A percentile compares a stretch with the other conserved stretches of the same genome.
Conservation (phyloP, 169 alveolate genomes). For the Theileria orientalis region DNA sequence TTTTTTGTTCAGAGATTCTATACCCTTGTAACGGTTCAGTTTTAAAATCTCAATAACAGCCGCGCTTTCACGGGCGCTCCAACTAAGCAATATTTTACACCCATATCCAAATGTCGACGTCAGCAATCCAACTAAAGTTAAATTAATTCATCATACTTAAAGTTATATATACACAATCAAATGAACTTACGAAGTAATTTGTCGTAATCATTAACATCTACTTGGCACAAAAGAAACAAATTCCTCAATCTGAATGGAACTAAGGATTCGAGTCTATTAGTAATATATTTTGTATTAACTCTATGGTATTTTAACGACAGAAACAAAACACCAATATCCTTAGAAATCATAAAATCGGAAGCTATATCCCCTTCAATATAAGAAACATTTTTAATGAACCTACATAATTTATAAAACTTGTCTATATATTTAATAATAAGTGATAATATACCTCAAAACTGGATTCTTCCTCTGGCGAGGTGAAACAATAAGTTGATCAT, state of each 20-base stretch:
- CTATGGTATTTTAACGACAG: conserved; percentile 75
- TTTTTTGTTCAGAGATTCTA: conserved; percentile 30
- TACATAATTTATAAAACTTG: neutral
- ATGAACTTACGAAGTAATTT: conserved; percentile 16
- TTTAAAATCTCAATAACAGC: conserved; percentile 46
- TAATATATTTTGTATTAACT: conserved; percentile 62
- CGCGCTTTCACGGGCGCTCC: conserved; percentile 64
- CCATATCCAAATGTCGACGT: conserved; percentile 43
- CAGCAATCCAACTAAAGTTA: conserved; percentile 16
- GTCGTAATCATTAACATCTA: conserved; percentile 43
- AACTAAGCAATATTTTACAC: conserved; percentile 37
- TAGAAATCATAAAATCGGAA: conserved; percentile 67
- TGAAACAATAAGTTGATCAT: conserved; percentile 63
- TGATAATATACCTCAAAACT: conserved; percentile 60
- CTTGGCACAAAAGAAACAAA: conserved; percentile 55
- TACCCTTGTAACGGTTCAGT: conserved; percentile 44
- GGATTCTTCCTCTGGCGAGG: conserved; percentile 74
- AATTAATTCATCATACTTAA: no score
- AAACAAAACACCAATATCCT: conserved; percentile 66
- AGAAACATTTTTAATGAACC: conserved; percentile 42
- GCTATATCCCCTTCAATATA: conserved; percentile 67
- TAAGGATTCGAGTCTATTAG: conserved; percentile 61
- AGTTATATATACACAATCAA: no score
- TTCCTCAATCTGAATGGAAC: conserved; percentile 40
- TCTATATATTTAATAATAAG: neutral